Evolutionary conservation across 495 filamentous ascomycete genomes (phyloP), one percentile per base, ranked within the genome.

Genomic region (Rusavskia elegans): DNA sequence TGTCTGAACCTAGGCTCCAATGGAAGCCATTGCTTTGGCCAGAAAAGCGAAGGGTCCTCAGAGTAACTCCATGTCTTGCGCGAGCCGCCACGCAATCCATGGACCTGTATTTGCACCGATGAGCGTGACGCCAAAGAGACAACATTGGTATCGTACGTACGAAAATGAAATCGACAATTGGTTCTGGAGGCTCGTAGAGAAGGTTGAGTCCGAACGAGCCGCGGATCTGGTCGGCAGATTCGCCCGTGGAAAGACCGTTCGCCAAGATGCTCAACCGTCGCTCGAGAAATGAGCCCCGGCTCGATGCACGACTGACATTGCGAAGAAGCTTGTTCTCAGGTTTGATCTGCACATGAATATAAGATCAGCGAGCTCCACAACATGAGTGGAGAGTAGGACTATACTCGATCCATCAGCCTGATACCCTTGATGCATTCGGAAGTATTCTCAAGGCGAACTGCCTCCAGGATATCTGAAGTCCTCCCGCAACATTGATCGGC

Each of bases 11-110:
- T 58, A 0, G 57, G 48, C 23, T 70, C 65, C 10, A 48, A 19
- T 6, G 67, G 57, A 25, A 72, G 63, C 69, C 69, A 70, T 42
- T 57, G 52, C 49, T 67, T 45, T 17, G 69, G 69, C 69, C 68
- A 70, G 49, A 58, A 70, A 48, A 56, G 55, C 0, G 29, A 35
- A 8, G 56, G 51, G 37, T 57, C 54, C 9, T 50, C 54, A 36
- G 61, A 53, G 21, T 66, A 56, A n/a, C 44, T 54, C 67, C 66
- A 69, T 46, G 63, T 68, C 45, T 56, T 61, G 5, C 50, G 49
- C 6, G 65, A 68, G 2, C 56, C 58, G 1, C 67, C 66, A 6
- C 63, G 58, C 5, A 69, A 51, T 25, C 66, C 67, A 53, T 69
- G 67, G 1, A 69, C 39, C 39, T 21, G 14, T 8, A 42, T 1